Conservation (phyloP, 768 basidiomycete genomes). For the Galerina sulciceps region DNA sequence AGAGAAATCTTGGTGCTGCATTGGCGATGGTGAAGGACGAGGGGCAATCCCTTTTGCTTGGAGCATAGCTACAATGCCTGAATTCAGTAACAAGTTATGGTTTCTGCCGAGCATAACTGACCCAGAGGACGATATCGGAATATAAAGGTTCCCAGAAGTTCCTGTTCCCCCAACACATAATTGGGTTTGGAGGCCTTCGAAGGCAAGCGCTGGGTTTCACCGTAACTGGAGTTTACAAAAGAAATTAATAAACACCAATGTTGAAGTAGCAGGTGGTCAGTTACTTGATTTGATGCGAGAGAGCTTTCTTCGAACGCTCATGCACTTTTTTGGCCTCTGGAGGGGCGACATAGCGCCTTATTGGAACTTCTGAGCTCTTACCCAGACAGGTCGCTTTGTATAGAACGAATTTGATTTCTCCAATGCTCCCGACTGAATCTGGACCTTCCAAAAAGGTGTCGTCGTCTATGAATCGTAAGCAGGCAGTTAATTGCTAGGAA, state of each 20-base stretch:
- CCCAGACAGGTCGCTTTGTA: background rate
- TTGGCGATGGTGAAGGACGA: background rate
- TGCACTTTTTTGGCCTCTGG: background rate
- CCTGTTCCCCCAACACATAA: too few species aligned
- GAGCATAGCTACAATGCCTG: slow-evolving; percentile 4
- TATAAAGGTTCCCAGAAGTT: background rate
- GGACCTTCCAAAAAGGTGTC: background rate
- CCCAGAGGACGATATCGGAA: slow-evolving; percentile 8
- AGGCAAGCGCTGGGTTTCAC: background rate
- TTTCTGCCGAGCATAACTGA: background rate
- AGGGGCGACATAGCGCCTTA: too few species aligned
- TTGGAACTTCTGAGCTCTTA: too few species aligned
- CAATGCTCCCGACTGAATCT: background rate
- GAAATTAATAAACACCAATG: background rate
- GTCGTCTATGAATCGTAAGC: background rate
- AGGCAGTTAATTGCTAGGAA: too few species aligned
- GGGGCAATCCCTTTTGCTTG: slow-evolving; percentile 6
- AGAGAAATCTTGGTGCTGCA: background rate
- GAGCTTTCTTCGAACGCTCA: slow-evolving; percentile 5
- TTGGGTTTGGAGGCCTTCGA: too few species aligned
- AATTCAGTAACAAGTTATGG: background rate
- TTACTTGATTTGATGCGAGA: slow-evolving; percentile 4
- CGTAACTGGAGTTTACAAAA: background rate
- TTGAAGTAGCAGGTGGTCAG: background rate
- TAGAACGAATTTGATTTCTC: slow-evolving; percentile 1